Evolutionary conservation across 2,329 filamentous ascomycete genomes (phyloP).

Genomic region (Pleomassaria siparia): DNA sequence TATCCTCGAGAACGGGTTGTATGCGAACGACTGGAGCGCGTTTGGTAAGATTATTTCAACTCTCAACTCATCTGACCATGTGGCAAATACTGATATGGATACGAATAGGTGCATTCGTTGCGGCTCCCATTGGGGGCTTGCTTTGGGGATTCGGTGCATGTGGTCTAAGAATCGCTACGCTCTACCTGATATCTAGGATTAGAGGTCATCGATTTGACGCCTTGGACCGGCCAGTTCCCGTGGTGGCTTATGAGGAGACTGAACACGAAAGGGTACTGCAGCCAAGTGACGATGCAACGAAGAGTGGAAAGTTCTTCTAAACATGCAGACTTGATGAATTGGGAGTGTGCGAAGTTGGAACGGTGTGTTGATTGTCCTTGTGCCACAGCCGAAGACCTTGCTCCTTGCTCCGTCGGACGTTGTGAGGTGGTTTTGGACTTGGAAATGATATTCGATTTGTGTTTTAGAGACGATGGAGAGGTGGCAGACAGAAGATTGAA

Average conservation of each 20-base stretch:
- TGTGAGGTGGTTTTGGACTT: no score
- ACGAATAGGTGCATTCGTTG: constrained; percentile 66
- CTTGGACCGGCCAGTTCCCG: constrained; percentile 54
- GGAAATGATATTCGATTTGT: no score
- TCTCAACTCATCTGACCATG: background rate
- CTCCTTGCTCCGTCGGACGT: no score
- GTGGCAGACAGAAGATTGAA: no score
- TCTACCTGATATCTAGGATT: constrained; percentile 59
- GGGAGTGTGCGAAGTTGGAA: no score
- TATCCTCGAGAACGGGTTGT: constrained; percentile 72
- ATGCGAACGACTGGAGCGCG: constrained; percentile 75
- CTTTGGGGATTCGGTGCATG: constrained; percentile 70
- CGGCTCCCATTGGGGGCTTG: constrained; percentile 73
- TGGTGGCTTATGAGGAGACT: constrained; percentile 24
- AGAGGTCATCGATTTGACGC: constrained; percentile 67
- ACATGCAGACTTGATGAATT: no score
- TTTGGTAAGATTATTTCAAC: constrained; percentile 62
- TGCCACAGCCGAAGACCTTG: no score
- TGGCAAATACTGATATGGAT: background rate
- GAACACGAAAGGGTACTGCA: constrained; percentile 31
- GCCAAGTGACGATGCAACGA: constrained; percentile 20
- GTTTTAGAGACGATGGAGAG: no score
- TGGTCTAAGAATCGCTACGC: constrained; percentile 59
- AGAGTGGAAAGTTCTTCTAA: constrained; percentile 39
- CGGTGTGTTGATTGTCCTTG: no score